These are phyloP conservation scores for Paragyromitra xinjiangensis DNA, from an alignment of 495 filamentous ascomycete genomes.

Conservation along the genomic window DNA sequence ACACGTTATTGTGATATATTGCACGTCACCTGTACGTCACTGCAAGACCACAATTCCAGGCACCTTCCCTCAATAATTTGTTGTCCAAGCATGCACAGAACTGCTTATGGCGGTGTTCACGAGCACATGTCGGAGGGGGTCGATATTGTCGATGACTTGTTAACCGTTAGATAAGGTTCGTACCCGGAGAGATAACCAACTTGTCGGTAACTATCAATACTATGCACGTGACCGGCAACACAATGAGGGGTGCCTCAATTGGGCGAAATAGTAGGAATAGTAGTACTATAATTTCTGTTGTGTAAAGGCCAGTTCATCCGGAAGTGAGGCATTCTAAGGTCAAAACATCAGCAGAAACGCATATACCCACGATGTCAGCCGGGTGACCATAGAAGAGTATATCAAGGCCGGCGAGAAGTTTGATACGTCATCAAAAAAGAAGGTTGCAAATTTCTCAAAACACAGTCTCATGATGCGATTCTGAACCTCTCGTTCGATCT, in stretches of 20 bases:
- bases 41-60: conserved; percentile 28
- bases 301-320: conserved; percentile 1
- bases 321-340: conserved; percentile 3
- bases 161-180: conserved; percentile 36
- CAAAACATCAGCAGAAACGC: conserved; percentile 24
- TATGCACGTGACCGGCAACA: conserved; percentile 21
- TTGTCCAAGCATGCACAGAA: conserved; percentile 13
- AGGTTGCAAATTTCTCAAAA: conserved; percentile 14
- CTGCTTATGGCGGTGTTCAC: background rate
- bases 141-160: conserved; percentile 15
- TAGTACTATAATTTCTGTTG: background rate
- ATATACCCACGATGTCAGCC: conserved; percentile 12
- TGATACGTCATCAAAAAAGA: conserved; percentile 23
- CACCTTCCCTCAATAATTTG: conserved; percentile 30
- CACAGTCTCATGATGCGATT: conserved; percentile 18
- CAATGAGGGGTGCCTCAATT: background rate
- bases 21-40: conserved; percentile 27
- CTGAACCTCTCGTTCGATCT: conserved; percentile 36
- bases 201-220: conserved; percentile 32
- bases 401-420: background rate
- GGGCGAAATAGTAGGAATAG: conserved; percentile 10
- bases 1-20: conserved; percentile 9
- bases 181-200: conserved; percentile 43
- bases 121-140: conserved; percentile 28
- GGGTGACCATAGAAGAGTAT: background rate